These are phyloP conservation scores for Psilocybe azurescens DNA, from an alignment of 768 basidiomycete species.

Conservation along the genomic window DNA sequence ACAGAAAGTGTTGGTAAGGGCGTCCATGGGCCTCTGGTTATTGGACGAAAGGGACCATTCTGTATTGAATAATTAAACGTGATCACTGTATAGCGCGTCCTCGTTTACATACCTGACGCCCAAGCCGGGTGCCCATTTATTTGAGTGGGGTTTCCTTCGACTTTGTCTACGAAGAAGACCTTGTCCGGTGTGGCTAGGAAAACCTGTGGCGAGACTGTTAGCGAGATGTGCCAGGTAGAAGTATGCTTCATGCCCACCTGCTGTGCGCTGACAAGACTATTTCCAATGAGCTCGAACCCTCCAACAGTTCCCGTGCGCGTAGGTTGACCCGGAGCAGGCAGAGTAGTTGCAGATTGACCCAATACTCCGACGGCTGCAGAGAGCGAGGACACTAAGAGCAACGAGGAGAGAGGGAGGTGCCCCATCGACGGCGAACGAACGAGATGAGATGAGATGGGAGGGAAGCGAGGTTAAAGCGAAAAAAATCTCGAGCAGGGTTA, in stretches of 20 bases:
- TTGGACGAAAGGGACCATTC: constrained; percentile 65
- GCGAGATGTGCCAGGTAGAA: background rate
- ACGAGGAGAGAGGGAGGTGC: background rate
- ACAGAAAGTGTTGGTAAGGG: constrained; percentile 82
- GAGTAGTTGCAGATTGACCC: constrained; percentile 36
- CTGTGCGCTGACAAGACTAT: constrained; percentile 77
- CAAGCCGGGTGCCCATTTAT: constrained; percentile 76
- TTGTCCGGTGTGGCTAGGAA: constrained; percentile 55
- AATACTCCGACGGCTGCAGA: background rate
- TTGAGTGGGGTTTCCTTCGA: constrained; percentile 69
- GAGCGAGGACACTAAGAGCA: constrained; percentile 8
- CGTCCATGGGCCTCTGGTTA: constrained; percentile 71
- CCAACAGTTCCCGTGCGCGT: constrained; percentile 47
- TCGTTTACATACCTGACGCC: constrained; percentile 57
- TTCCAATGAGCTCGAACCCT: constrained; percentile 71
- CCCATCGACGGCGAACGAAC: constrained; percentile 2
- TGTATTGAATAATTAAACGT: constrained; percentile 20
- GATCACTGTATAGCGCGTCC: background rate
- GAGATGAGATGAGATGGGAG: background rate
- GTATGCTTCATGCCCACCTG: constrained; percentile 51
- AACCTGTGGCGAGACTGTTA: constrained; percentile 34
- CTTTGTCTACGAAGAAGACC: constrained; percentile 77
- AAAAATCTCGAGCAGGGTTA: background rate
- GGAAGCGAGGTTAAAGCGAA: background rate
- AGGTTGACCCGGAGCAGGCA: constrained; percentile 58